Evolutionary conservation across 2,329 filamentous ascomycete species (phyloP).

Genomic region (Beauveria pseudobassiana): DNA sequence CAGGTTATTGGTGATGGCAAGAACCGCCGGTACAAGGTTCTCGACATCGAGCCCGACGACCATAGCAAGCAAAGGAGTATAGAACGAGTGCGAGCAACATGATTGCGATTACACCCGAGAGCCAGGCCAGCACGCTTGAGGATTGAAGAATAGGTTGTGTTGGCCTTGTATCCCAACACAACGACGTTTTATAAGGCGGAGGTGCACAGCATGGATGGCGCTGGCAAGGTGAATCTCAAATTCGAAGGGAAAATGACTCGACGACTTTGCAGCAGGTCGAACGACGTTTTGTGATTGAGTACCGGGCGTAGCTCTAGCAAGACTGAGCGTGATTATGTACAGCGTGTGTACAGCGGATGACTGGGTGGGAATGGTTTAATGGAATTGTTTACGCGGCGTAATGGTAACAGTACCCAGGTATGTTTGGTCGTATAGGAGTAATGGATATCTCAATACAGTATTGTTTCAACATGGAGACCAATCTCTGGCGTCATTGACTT

Average conservation of each 20-base stretch:
- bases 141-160: constrained; percentile 64
- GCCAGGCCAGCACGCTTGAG: constrained; percentile 40
- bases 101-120: constrained; percentile 62
- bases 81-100: constrained; percentile 66
- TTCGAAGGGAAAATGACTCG: constrained; percentile 71
- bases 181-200: constrained; percentile 82
- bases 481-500: background rate
- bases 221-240: constrained; percentile 54
- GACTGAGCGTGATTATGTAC: background rate
- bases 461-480: background rate
- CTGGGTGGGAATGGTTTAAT: background rate
- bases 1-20: constrained; percentile 70
- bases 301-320: constrained; percentile 34
- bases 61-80: constrained; percentile 59
- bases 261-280: constrained; percentile 71
- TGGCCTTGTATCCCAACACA: constrained; percentile 75
- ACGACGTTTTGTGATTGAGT: constrained; percentile 69
- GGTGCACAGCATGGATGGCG: constrained; percentile 60
- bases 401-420: background rate
- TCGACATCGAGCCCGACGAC: constrained; percentile 71
- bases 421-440: background rate
- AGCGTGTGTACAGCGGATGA: background rate
- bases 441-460: background rate
- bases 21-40: constrained; percentile 69
- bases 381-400: background rate